A percentile compares a stretch with the other conserved stretches of the same genome.
These are phyloP conservation scores for Dittrichia graveolens DNA, from an alignment of 129 eudicot genomes.

Conservation along the genomic window DNA sequence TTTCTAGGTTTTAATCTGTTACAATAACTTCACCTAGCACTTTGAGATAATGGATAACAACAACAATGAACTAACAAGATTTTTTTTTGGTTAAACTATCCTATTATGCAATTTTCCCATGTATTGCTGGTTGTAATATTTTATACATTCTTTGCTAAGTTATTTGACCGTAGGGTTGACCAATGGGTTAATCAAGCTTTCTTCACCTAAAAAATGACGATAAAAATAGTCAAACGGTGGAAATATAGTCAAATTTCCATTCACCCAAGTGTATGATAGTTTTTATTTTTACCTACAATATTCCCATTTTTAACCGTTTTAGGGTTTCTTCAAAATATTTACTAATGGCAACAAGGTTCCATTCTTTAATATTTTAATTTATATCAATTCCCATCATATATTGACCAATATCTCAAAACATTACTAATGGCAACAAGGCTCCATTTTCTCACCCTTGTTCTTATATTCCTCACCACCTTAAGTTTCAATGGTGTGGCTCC, in stretches of 20 bases:
- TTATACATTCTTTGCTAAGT: no score
- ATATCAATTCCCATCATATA: background rate
- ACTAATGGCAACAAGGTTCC: no score
- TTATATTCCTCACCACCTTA: constrained; percentile 26
- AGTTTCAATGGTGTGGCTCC: constrained; percentile 20
- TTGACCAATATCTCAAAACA: background rate
- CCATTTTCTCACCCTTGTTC: constrained; percentile 25
- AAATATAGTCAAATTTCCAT: constrained; percentile 12
- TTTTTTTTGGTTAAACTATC: no score
- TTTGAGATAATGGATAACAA: no score
- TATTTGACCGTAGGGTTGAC: no score
- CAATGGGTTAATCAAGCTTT: constrained; percentile 4
- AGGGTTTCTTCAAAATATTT: background rate
- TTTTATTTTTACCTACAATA: background rate
- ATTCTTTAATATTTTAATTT: background rate
- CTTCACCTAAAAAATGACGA: constrained; percentile 8
- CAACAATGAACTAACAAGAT: no score
- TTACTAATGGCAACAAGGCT: constrained; percentile 20
- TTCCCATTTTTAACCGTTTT: background rate
- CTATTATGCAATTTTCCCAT: no score
- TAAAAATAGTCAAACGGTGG: constrained; percentile 17
- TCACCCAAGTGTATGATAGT: constrained; percentile 33
- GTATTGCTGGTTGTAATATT: no score
- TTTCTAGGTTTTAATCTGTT: no score
- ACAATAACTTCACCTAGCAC: no score